Base-by-base conservation (phyloP, 2,329 filamentous ascomycete species). In the Aspergillus oerlinghausenensis region DNA sequence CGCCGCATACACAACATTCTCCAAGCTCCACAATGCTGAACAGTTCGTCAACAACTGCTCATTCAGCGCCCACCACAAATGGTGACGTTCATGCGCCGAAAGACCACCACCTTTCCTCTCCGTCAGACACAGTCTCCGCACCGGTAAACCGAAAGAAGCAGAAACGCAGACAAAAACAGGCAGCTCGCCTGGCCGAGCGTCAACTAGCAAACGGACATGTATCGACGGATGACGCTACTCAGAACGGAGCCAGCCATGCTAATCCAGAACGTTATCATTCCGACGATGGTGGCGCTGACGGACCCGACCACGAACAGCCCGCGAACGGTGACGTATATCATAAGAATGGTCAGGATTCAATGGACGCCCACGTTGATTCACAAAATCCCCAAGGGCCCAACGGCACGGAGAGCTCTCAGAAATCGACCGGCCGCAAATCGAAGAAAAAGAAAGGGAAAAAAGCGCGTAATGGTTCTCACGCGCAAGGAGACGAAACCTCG, bases 71-170 rank as follows among this genome's bases (percentile, higher is more conserved):
- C 43, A 23, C 65, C 52, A 70, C 66, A 19, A 71, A 71, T 56
- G 70, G 71, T 58, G 65, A 62, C 26, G 54, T 60, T 50, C 58
- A 66, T 58, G 61, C 62, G 60, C 61, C 58, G 58, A 61, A 52
- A 42, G 59, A 58, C 28, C 47, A 49, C 51, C 49, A 14, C 40
- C 55, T 51, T 29, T 50, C 51, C 4, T 55, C 61, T 9, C 49
- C 54, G 9, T 26, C 59, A 54, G 65, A 67, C 43, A 40, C 55
- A 17, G 63, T 64, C 50, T 76, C 79, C 48, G 79, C 79, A 48
- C 69, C 80, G 8, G 88, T 92, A 52, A 97, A 96, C 76, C 86
- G 90, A 70, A 97, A 97, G 81, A 97, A 97, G 80, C 89, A 94
- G 74, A 97, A 96, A 81, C 86, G 92, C 65, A 85, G 92, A 63